phyloP scores from a whole-genome alignment of 2,329 filamentous ascomycete species.

The Aspergillus hortae region DNA sequence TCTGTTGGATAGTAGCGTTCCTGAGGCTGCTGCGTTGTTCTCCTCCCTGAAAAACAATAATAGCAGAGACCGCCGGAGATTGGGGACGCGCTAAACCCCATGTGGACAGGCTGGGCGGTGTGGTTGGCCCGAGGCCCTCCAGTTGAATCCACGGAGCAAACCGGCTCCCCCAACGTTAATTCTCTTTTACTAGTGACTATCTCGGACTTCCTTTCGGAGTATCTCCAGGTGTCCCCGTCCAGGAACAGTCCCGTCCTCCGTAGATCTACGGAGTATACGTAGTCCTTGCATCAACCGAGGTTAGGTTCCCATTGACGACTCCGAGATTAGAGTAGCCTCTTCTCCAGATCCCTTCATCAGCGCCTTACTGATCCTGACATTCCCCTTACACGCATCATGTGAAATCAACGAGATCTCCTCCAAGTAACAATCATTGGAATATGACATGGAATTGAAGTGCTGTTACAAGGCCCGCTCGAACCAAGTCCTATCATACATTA shows the following conservation, averaged over 20 bases:
- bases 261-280: not conserved
- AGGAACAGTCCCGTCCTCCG: not conserved
- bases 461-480: conserved; percentile 39
- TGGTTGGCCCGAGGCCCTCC: conserved; percentile 12
- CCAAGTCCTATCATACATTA: conserved; percentile 39
- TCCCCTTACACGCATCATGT: no score
- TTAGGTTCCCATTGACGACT: not conserved
- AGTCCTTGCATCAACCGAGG: not conserved
- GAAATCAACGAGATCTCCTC: not conserved
- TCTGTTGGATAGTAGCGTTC: not conserved
- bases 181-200: not conserved
- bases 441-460: conserved; percentile 21
- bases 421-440: not conserved
- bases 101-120: conserved; percentile 8
- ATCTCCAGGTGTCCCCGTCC: not conserved
- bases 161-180: conserved; percentile 16
- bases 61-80: not conserved
- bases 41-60: not conserved
- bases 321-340: not conserved
- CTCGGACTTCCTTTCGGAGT: not conserved
- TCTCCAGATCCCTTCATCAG: not conserved
- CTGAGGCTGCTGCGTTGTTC: not conserved
- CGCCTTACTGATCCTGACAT: not conserved
- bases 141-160: conserved; percentile 21
- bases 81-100: conserved; percentile 10